These are phyloP conservation scores for Alternaria atra DNA, from an alignment of 2,329 filamentous ascomycete species.

Conservation along the genomic window DNA sequence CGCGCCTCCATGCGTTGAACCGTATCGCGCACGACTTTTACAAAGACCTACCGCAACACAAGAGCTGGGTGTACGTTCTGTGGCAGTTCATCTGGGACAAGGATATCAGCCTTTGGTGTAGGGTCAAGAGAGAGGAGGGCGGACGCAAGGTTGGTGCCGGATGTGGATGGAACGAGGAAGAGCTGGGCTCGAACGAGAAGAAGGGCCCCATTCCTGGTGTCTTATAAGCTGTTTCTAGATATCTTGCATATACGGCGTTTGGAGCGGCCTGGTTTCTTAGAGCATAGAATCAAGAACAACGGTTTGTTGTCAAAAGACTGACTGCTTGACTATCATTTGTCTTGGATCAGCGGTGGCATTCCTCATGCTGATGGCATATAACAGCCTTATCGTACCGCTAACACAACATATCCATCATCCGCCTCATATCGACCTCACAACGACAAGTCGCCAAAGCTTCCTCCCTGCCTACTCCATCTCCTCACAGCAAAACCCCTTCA, in stretches of 20 bases:
- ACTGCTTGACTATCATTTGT: not conserved
- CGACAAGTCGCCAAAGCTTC: constrained; percentile 9
- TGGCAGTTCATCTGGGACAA: constrained; percentile 96
- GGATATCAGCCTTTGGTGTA: constrained; percentile 86
- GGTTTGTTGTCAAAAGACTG: not conserved
- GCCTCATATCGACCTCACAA: constrained; percentile 3
- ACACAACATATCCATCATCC: not conserved
- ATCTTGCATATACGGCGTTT: constrained; percentile 10
- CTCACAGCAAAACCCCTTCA: constrained; percentile 3
- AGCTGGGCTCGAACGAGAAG: constrained; percentile 58
- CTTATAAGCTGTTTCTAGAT: constrained; percentile 12
- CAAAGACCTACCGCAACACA: constrained; percentile 82
- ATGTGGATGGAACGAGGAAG: constrained; percentile 57
- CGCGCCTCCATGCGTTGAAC: constrained; percentile 78
- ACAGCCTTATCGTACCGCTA: not conserved
- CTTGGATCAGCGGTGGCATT: not conserved
- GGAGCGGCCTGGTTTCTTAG: constrained; percentile 4
- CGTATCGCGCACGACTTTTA: constrained; percentile 91
- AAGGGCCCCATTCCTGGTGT: constrained; percentile 57
- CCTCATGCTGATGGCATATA: not conserved
- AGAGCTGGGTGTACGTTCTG: constrained; percentile 90
- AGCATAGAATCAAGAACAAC: constrained; percentile 2
- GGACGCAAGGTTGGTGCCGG: constrained; percentile 65
- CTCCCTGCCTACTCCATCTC: not conserved
- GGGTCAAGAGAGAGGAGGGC: constrained; percentile 90